Conservation (phyloP, 2,329 filamentous ascomycete species). For the Leptographium radiaticola region DNA sequence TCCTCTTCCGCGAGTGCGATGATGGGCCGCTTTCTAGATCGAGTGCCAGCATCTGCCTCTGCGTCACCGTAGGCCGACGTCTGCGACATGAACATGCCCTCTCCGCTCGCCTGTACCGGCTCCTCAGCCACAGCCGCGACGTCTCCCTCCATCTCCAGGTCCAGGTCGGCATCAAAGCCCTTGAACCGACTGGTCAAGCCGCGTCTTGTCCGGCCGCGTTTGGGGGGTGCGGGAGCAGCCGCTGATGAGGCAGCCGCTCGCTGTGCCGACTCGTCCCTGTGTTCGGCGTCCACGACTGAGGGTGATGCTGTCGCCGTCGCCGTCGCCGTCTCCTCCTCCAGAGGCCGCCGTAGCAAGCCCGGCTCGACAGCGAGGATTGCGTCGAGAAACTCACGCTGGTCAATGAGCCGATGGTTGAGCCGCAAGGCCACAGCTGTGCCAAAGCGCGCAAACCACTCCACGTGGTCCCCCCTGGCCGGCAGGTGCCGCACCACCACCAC, state of each 20-base stretch:
- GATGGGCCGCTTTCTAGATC: background rate
- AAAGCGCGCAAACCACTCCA: slow-evolving; percentile 58
- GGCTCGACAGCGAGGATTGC: slow-evolving; percentile 75
- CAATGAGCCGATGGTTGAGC: slow-evolving; percentile 69
- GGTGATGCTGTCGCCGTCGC: background rate
- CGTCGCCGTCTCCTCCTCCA: slow-evolving; percentile 35
- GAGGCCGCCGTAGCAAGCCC: slow-evolving; percentile 52
- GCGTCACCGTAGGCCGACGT: slow-evolving; percentile 20
- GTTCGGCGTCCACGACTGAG: slow-evolving; percentile 16
- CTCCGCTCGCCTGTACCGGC: background rate
- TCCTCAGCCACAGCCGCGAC: background rate
- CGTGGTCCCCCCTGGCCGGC: slow-evolving; percentile 38
- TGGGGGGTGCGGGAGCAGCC: background rate
- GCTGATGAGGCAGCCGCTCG: background rate
- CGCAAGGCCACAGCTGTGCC: slow-evolving; percentile 55
- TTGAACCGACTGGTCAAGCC: slow-evolving; percentile 45
- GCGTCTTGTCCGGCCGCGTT: slow-evolving; percentile 3
- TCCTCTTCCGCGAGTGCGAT: background rate
- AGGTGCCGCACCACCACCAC: slow-evolving; percentile 68
- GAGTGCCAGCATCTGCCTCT: slow-evolving; percentile 32
- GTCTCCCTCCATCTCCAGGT: slow-evolving; percentile 20
- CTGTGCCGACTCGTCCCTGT: slow-evolving; percentile 13
- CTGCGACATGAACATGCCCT: slow-evolving; percentile 46
- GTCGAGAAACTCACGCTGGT: slow-evolving; percentile 86
- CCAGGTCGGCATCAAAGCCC: slow-evolving; percentile 46